Evolutionary conservation across 345 rosid genomes (phyloP), one percentile per base, ranked within the genome.

Genomic region (Rhizophora apiculata): DNA sequence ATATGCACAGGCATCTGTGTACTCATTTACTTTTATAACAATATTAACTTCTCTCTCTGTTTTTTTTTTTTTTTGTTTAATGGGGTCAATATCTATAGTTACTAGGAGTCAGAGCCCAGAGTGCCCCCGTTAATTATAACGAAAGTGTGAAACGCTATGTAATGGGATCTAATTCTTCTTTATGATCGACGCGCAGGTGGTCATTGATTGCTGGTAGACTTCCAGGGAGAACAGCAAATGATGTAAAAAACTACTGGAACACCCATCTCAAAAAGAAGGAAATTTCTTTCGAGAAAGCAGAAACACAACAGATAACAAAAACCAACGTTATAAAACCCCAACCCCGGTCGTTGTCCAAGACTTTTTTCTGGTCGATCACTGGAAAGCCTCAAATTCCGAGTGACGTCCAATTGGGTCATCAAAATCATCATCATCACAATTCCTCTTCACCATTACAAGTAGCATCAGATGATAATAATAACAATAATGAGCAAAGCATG

Each of bases 191-290:
- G 3, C 37, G 56, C 72, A 76, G 85, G 48, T 84, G 85, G 87
- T 74, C 85, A 10, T 34, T 84, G 71, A 84, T 84, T 6, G 83
- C 84, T 1, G 87, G 87, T 6, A 77, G 85, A 61, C 69, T 84
- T 11, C 82, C 87, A 1, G 87, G 85, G 46, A 79, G 85, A 73
- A 81, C 87, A 29, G 82, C 80, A 1, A 83, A 81, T 46, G 82
- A 78, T 48, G 74, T 83, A 20, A 78, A 83, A 62, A 79, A 81
- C 16, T 74, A 71, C 21, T 79, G 83, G 80, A 76, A 79, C 51
- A 62, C 74, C 3, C 63, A 67, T 36, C 29, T 36, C 3, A 48
- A 64, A 32, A 72, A 63, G 19, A 3, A 26, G n/a, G 61, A 1
- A 19, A 53, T 8, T 20, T 19, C 71, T 46, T n/a, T 32, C 15